phyloP scores from a whole-genome alignment of 495 filamentous ascomycete species.

The Penicillium waksmanii region DNA sequence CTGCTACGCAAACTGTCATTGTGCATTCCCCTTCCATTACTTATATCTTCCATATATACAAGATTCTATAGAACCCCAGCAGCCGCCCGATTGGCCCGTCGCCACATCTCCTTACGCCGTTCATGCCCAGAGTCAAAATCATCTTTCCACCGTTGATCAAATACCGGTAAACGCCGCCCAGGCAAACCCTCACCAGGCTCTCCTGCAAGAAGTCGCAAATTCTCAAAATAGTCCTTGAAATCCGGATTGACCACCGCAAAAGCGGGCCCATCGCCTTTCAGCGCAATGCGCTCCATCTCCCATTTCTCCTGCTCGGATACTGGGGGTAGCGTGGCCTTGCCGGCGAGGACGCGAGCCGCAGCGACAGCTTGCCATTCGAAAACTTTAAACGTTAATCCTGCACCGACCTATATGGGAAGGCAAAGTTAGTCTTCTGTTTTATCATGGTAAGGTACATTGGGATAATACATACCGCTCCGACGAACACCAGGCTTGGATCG shows the following conservation, averaged over 20 bases:
- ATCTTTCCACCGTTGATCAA: conserved; percentile 51
- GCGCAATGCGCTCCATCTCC: conserved; percentile 53
- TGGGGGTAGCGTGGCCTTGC: conserved; percentile 49
- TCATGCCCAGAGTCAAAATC: conserved; percentile 54
- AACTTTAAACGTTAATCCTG: conserved; percentile 60
- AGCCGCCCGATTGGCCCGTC: conserved; percentile 30
- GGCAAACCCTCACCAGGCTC: conserved; percentile 36
- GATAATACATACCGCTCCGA: conserved; percentile 46
- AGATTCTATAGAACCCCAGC: background rate
- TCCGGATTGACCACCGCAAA: conserved; percentile 57
- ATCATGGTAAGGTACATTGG: conserved; percentile 33
- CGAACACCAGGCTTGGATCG: conserved; percentile 41
- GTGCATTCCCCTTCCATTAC: background rate
- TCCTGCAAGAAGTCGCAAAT: conserved; percentile 49
- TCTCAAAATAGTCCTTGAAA: conserved; percentile 60
- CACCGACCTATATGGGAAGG: conserved; percentile 47
- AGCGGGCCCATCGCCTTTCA: conserved; percentile 51
- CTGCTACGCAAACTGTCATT: too few relatives aligned
- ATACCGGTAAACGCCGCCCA: conserved; percentile 50
- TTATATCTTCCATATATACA: background rate
- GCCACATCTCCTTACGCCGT: conserved; percentile 55
- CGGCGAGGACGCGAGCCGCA: conserved; percentile 57
- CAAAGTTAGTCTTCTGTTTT: background rate
- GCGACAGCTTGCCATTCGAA: conserved; percentile 66
- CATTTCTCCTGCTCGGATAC: conserved; percentile 49